These are phyloP conservation scores for Cordyceps cateniannulata DNA, from an alignment of 2,329 filamentous ascomycete genomes.

Conservation along the genomic window DNA sequence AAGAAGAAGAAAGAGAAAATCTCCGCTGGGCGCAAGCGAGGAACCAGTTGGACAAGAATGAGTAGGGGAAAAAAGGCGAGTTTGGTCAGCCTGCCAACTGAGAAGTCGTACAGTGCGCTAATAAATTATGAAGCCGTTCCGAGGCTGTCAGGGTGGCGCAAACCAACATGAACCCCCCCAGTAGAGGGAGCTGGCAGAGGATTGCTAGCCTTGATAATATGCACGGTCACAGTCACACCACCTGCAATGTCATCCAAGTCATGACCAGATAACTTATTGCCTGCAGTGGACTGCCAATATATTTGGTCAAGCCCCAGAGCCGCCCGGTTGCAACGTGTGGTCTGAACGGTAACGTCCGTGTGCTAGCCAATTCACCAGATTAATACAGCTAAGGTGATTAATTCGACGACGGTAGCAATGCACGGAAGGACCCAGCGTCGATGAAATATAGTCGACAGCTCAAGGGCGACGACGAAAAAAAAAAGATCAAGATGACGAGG, in stretches of 20 bases:
- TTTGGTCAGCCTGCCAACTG: not conserved
- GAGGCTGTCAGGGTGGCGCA: not conserved
- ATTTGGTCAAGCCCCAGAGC: no score
- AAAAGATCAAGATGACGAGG: not conserved
- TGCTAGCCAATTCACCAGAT: not conserved
- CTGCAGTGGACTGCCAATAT: no score
- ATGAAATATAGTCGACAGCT: not conserved
- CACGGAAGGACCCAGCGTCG: not conserved
- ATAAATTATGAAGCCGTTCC: not conserved
- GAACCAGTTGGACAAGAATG: no score
- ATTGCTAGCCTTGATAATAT: not conserved
- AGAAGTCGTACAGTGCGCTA: not conserved
- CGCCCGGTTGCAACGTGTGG: no score
- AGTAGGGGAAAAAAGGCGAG: not conserved
- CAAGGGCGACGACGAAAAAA: not conserved
- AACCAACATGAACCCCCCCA: not conserved
- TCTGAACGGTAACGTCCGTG: no score
- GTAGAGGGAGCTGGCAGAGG: not conserved
- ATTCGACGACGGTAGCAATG: not conserved
- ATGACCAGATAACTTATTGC: not conserved
- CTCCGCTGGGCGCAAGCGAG: no score
- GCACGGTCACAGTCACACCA: not conserved
- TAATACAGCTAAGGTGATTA: no score
- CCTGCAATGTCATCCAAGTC: constrained; percentile 6
- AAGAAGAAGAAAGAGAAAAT: not conserved